A percentile compares a stretch with the other conserved stretches of the same genome.
These are phyloP conservation scores for Erodium chrysanthum DNA, from an alignment of 441 rosid species.

Conservation along the genomic window DNA sequence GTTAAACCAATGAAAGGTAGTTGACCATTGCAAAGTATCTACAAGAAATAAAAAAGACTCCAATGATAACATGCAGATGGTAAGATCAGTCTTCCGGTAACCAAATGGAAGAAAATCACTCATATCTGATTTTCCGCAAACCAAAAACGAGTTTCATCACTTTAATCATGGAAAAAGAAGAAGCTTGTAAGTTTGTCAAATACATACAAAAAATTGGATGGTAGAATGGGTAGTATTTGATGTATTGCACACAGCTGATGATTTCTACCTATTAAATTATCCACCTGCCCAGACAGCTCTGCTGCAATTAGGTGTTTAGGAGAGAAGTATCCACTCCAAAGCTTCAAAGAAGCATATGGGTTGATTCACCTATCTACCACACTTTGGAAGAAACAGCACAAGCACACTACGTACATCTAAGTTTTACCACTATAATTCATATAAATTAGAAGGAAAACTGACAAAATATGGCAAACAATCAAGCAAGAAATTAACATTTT, in stretches of 20 bases:
- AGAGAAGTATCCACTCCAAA: too few species aligned
- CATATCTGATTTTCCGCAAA: background rate
- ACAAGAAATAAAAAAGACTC: conserved; percentile 20
- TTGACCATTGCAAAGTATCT: conserved; percentile 83
- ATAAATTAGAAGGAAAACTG: background rate
- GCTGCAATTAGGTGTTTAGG: too few species aligned
- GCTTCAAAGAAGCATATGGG: background rate
- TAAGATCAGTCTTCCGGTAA: conserved; percentile 5
- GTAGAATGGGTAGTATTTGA: too few species aligned
- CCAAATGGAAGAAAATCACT: conserved; percentile 4
- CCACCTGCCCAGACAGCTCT: too few species aligned
- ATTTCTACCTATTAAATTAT: too few species aligned
- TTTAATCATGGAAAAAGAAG: too few species aligned
- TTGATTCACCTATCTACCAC: background rate
- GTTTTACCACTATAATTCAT: background rate
- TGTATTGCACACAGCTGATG: too few species aligned
- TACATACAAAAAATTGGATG: too few species aligned
- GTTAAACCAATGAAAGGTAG: conserved; percentile 81
- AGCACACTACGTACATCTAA: background rate
- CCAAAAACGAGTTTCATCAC: too few species aligned
- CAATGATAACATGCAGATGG: conserved; percentile 1
- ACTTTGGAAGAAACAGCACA: background rate
- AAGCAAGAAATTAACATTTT: background rate
- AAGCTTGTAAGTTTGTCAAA: too few species aligned
- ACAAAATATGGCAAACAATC: background rate